phyloP scores from a whole-genome alignment of 768 basidiomycete genomes.

The Hericium coralloides region DNA sequence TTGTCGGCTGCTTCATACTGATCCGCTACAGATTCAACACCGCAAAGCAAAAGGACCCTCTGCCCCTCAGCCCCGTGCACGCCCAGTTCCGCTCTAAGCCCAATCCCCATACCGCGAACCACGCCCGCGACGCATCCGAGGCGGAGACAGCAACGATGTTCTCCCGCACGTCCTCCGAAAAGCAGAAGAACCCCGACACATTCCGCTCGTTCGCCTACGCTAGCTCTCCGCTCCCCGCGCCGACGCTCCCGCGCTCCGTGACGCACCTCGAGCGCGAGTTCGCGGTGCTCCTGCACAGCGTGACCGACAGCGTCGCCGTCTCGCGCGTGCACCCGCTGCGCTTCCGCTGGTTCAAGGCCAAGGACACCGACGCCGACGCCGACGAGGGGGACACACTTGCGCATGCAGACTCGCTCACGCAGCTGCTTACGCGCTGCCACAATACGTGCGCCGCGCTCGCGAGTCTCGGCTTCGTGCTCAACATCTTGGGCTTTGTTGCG shows the following conservation, averaged over 20 bases:
- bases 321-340: neutral
- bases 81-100: neutral
- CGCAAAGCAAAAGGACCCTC: neutral
- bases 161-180: neutral
- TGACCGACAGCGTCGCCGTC: neutral
- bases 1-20: conserved; percentile 7
- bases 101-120: neutral
- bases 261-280: neutral
- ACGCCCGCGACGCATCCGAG: neutral
- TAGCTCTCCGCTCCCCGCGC: neutral
- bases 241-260: neutral
- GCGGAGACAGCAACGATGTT: neutral
- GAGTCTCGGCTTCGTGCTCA: conserved; percentile 6
- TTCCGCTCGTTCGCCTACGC: neutral
- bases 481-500: conserved; percentile 7
- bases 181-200: neutral
- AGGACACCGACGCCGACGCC: neutral
- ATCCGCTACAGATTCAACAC: conserved; percentile 7
- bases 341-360: neutral
- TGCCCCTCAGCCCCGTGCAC: neutral
- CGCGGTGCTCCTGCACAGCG: neutral
- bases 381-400: neutral
- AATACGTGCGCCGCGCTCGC: conserved; percentile 4
- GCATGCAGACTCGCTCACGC: conserved; percentile 7
- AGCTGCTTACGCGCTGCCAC: conserved; percentile 9